Evolutionary conservation across 2,329 filamentous ascomycete genomes (phyloP), one percentile per base, ranked within the genome.

Genomic region (Fusarium xyrophilum): DNA sequence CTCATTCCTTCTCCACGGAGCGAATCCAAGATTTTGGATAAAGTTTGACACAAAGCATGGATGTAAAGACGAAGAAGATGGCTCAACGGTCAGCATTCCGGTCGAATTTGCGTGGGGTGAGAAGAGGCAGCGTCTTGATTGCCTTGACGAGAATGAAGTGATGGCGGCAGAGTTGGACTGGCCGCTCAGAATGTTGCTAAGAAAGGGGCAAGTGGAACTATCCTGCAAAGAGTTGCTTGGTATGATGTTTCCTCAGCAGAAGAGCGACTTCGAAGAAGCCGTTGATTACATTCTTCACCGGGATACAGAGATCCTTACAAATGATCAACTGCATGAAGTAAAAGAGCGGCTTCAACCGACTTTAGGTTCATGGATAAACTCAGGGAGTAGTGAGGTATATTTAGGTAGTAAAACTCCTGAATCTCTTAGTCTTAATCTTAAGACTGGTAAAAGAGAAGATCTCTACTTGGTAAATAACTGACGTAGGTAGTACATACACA

Each of bases 331-430:
- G 3, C 17, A 3, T 3, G 7, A 43, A 0, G 9, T 43, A 0
- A 25, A 9, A 25, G 15, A 13, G 40, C 17, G 11, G 2, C 19
- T 19, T 5, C 23, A 25, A 1, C 0, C 40, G 0, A 25, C 15
- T 4, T 43, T 43, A 19, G 23, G 40, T 13, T 0, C 0, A 0
- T 19, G 11, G 23, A 13, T 43, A 0, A 19, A 6, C 13, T 9
- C 7, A 0, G 15, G 7, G 2, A 5, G 15, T 1, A 13, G 8
- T 4, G 11, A 9, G 2, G 5, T 3, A 25, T 2, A 0, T 4
- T 2, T 19, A 17, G 3, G 11, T 3, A 25, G 5, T 9, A 42
- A 25, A 0, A 6, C 7, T 19, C 11, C 7, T 6, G 2, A 0
- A 0, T 13, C 25, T 25, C 7, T 25, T 25, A 25, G 25, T 25